Evolutionary conservation across 257 asterid species (phyloP), one percentile per base, ranked within the genome.

Genomic region (Nicotiana knightiana): DNA sequence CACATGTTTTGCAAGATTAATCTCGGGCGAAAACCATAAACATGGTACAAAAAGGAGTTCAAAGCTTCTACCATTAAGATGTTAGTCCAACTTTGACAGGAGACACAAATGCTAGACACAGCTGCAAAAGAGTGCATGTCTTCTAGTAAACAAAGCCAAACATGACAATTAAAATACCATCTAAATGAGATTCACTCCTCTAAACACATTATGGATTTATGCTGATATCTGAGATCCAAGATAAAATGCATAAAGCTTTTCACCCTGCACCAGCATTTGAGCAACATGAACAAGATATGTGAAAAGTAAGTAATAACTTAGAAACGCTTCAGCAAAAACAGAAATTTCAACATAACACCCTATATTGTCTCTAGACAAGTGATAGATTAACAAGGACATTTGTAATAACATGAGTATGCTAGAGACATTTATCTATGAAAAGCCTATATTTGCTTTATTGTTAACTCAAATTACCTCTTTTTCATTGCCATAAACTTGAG

Each of bases 401-500:
- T 26, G 37, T 28, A 26, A 13, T 63, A 63, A 67, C 30, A 67
- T 18, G 30, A 17, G 15, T 10, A 67, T 67, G 15, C 76, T n/a
- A 18, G 55, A 37, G 55, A 9, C 2, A 35, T 9, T 67, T 37
- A 37, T 17, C 13, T 67, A 37, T 37, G 76, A 18, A 67, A 67
- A 18, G 8, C 76, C 54, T 37, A 37, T 18, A 35, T 37, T 67
- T 67, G 28, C 54, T 67, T 18, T 17, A 67, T 67, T 16, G 3
- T 43, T 18, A 37, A 67, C 54, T 54, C 18, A 57, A 66, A 57
- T 59, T 26, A 84, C 84, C 87, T 87, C 88, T 10, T 85, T 87
- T 77, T 87, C 89, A 37, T 87, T 87, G 80, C 61, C 55, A 77
- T 85, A 87, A 16, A 16, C 57, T 18, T 66, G 80, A 51, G 85